Evolutionary conservation across 106 monocot species (phyloP), one percentile per base, ranked within the genome.

Genomic region (Dioscorea alata): DNA sequence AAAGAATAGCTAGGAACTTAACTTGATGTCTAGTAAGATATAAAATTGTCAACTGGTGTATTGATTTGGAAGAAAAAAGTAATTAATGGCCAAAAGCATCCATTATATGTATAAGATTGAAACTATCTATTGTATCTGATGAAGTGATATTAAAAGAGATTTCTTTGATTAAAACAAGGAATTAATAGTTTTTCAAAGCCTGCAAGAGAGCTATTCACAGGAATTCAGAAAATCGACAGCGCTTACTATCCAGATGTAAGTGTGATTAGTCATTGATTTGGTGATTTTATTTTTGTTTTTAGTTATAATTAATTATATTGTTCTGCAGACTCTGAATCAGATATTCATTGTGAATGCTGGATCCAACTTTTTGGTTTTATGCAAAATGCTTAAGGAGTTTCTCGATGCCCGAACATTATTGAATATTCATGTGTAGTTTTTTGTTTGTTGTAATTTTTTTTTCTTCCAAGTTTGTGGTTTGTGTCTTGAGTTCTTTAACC

Each of bases 171-270:
- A 28, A 28, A 28, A 6, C 71, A 89, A 85, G 77, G 85, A 54
- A 57, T 71, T 12, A 76, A 71, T 61, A 82, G 62, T 65, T 89
- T 89, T 34, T 74, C 82, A 22, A 89, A 85, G 68, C 74, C 79
- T 57, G 89, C 85, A 23, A 75, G 85, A 75, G 89, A 85, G 31
- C 50, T 89, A 3, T 82, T 89, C 51, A 17, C 34, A 50, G 82
- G 82, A 64, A 80, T 89, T 69, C 89, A 89, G 56, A 89, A 85
- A 76, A 85, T 89, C 8, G 82, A 89, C 50, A 82, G 82, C 76
- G 80, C 80, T 74, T 85, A 89, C 60, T 89, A 89, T 69, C 89
- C 89, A 23, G 89, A 89, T 82, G 89, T 85, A 66, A 51, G 68
- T 61, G 2, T 42, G 28, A 28, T 28, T 28, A 28, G 28, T 23